A percentile compares a stretch with the other conserved stretches of the same genome.
Conservation (phyloP, 768 basidiomycete species). For the Lactifluus echinatus region DNA sequence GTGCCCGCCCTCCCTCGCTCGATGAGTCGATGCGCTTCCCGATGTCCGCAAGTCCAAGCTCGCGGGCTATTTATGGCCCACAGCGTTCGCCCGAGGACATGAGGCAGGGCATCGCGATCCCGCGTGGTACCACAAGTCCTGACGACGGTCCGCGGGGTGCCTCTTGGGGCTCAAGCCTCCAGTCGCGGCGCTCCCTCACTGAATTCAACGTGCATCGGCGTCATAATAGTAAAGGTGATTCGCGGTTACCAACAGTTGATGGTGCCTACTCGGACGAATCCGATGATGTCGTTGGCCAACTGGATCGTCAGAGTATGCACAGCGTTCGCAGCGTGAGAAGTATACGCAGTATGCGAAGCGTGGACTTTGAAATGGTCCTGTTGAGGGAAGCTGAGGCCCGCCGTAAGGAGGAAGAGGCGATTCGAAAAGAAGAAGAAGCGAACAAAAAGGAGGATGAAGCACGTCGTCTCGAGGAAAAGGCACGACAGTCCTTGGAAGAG, state of each 20-base stretch:
- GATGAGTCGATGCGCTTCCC: slow-evolving; percentile 17
- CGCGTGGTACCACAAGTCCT: slow-evolving; percentile 7
- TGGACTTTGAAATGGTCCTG: slow-evolving; percentile 19
- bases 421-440: slow-evolving; percentile 26
- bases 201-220: slow-evolving; percentile 13
- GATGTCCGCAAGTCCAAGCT: slow-evolving; percentile 17
- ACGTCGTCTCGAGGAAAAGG: slow-evolving; percentile 22
- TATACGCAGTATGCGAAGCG: slow-evolving; percentile 14
- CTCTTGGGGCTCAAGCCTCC: slow-evolving; percentile 14
- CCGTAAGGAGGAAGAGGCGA: slow-evolving; percentile 24
- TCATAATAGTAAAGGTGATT: slow-evolving; percentile 13
- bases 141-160: slow-evolving; percentile 15
- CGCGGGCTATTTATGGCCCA: slow-evolving; percentile 4
- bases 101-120: slow-evolving; percentile 19
- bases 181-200: slow-evolving; percentile 16
- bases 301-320: slow-evolving; percentile 13
- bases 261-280: slow-evolving; percentile 14
- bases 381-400: slow-evolving; percentile 18
- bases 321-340: slow-evolving; percentile 14
- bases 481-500: slow-evolving; percentile 18
- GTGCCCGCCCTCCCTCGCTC: slow-evolving; percentile 8
- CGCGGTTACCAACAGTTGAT: slow-evolving; percentile 1
- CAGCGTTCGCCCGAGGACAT: slow-evolving; percentile 20
- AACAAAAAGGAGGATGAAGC: slow-evolving; percentile 22
- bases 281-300: slow-evolving; percentile 14